These are phyloP conservation scores for Diaporthe amygdali DNA, from an alignment of 2,329 filamentous ascomycete species.

Conservation along the genomic window DNA sequence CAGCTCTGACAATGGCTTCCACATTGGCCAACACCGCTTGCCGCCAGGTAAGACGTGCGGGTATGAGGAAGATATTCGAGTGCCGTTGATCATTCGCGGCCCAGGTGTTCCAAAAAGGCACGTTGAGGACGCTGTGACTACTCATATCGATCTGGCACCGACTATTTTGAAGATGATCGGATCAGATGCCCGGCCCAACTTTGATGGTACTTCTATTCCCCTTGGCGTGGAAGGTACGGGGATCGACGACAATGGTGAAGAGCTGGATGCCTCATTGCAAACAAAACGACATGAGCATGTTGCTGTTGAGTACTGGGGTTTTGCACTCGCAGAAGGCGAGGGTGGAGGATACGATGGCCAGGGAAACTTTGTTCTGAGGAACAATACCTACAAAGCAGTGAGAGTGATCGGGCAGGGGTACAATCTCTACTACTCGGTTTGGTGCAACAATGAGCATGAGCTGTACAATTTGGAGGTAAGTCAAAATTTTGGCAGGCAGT, in stretches of 20 bases:
- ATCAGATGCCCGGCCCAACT: conserved; percentile 48
- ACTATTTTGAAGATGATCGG: conserved; percentile 57
- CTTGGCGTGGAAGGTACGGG: neutral
- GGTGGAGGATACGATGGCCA: conserved; percentile 23
- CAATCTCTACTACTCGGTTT: conserved; percentile 66
- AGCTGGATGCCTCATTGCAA: neutral
- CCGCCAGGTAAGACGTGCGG: conserved; percentile 63
- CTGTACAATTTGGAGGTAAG: conserved; percentile 63
- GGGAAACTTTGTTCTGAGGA: conserved; percentile 5
- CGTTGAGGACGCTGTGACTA: conserved; percentile 53
- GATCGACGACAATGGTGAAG: rapidly evolving
- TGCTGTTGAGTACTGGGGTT: conserved; percentile 53
- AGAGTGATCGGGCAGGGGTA: conserved; percentile 56
- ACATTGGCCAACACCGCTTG: conserved; percentile 63
- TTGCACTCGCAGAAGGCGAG: conserved; percentile 37
- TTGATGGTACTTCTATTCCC: conserved; percentile 61
- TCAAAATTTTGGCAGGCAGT: neutral
- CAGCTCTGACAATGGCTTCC: conserved; percentile 64
- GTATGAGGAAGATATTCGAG: conserved; percentile 64
- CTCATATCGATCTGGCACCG: conserved; percentile 68
- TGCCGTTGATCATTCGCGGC: conserved; percentile 64
- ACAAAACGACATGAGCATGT: conserved; percentile 50
- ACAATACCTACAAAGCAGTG: conserved; percentile 58
- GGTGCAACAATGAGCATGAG: conserved; percentile 69
- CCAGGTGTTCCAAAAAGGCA: conserved; percentile 54